A percentile compares a stretch with the other conserved stretches of the same genome.
phyloP scores from a whole-genome alignment of 228 moss, liverwort and hornwort genomes.

The Sphagnum magellanicum region DNA sequence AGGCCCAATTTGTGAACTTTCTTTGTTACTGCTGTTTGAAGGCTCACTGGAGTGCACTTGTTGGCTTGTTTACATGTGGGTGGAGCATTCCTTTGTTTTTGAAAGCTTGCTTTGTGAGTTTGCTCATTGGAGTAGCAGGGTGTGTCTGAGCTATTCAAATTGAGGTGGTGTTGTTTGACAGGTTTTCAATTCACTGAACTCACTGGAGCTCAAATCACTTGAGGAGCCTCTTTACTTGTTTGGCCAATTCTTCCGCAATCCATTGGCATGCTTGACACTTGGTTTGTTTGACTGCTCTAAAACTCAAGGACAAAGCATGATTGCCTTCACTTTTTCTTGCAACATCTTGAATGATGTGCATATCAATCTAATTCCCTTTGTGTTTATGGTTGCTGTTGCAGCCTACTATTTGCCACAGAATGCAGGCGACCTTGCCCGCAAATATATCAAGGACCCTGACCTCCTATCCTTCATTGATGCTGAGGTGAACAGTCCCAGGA shows the following conservation, averaged over 20 bases:
- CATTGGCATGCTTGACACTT: conserved; percentile 78
- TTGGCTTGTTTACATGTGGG: too few relatives aligned
- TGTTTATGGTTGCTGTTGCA: conserved; percentile 4
- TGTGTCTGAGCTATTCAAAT: too few relatives aligned
- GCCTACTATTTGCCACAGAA: conserved; percentile 91
- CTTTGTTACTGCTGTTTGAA: too few relatives aligned
- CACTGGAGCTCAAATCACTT: conserved; percentile 83
- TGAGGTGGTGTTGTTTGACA: conserved; percentile 5
- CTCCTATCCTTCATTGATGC: conserved; percentile 81
- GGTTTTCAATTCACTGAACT: conserved; percentile 78
- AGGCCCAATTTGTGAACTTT: too few relatives aligned
- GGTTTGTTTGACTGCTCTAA: conserved; percentile 8
- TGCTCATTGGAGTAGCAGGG: too few relatives aligned
- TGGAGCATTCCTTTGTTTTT: too few relatives aligned
- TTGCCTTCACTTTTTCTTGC: not conserved
- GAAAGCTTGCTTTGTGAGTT: too few relatives aligned
- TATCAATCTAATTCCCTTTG: not conserved
- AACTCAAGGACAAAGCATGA: not conserved
- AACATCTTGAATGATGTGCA: not conserved
- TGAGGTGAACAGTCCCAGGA: conserved; percentile 30
- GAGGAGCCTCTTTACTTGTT: conserved; percentile 89
- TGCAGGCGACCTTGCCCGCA: conserved; percentile 86
- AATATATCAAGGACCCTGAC: conserved; percentile 61
- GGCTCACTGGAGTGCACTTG: too few relatives aligned
- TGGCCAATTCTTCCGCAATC: conserved; percentile 81